phyloP scores from a whole-genome alignment of 352 stramenopile species.

The Phytophthora vignae region DNA sequence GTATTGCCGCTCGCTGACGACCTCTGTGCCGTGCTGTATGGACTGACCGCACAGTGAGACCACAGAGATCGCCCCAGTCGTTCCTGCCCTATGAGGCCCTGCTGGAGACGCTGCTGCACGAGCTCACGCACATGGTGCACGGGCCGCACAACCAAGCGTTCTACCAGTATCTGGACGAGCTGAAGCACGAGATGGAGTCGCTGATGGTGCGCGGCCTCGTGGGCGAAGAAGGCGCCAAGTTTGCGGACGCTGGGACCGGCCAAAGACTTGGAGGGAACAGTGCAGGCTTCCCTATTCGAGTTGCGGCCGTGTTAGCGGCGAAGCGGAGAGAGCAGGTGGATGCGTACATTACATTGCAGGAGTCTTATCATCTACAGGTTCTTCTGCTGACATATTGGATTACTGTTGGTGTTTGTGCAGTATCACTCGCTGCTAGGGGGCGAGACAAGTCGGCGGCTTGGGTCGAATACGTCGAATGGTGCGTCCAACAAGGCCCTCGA shows the following conservation, averaged over 20 bases:
- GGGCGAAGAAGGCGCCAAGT: conserved; percentile 53
- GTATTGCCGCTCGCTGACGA: neutral
- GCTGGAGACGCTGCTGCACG: conserved; percentile 77
- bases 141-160: conserved; percentile 74
- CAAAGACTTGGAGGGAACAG: conserved; percentile 35
- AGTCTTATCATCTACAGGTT: neutral
- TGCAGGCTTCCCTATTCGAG: conserved; percentile 20
- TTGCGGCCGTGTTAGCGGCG: conserved; percentile 49
- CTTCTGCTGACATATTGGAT: neutral
- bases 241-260: conserved; percentile 51
- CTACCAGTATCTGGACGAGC: conserved; percentile 68
- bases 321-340: conserved; percentile 49
- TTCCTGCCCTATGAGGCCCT: conserved; percentile 64
- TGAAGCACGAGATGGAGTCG: conserved; percentile 69
- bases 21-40: neutral
- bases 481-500: conserved; percentile 18
- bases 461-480: conserved; percentile 6
- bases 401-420: conserved; percentile 16
- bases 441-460: conserved; percentile 46
- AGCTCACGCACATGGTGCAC: conserved; percentile 78
- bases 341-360: neutral
- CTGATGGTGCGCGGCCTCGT: conserved; percentile 61
- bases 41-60: conserved; percentile 22
- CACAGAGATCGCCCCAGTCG: conserved; percentile 25
- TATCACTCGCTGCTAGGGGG: conserved; percentile 52